phyloP scores from a whole-genome alignment of 768 basidiomycete species.

The Pleurotus ostreatus region DNA sequence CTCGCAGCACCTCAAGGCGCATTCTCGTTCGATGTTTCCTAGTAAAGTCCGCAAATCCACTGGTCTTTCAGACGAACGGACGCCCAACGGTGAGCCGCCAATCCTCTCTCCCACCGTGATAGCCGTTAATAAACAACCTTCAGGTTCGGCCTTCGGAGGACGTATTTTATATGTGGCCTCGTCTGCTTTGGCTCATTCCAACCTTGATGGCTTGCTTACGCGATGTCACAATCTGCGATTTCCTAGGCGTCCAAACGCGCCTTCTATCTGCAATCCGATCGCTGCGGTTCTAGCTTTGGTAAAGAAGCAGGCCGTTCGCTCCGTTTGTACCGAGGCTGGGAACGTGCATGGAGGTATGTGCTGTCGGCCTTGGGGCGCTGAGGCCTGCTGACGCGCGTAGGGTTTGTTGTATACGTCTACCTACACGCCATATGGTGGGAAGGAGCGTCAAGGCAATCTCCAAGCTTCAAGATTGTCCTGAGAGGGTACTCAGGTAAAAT shows the following conservation, averaged over 20 bases:
- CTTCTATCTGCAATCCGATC: slow-evolving; percentile 3
- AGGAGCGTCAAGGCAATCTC: background rate
- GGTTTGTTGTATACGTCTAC: too few species aligned
- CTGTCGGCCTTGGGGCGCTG: background rate
- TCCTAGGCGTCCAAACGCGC: background rate
- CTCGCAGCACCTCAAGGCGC: too few species aligned
- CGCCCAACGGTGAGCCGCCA: background rate
- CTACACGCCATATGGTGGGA: background rate
- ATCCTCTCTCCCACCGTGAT: too few species aligned
- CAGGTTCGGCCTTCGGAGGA: too few species aligned
- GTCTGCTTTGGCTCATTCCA: background rate
- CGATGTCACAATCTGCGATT: background rate
- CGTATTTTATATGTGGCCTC: too few species aligned
- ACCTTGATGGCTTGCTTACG: too few species aligned
- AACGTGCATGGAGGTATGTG: slow-evolving; percentile 1
- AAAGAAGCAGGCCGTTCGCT: background rate
- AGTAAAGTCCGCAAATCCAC: too few species aligned
- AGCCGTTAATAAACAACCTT: too few species aligned
- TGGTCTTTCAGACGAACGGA: background rate
- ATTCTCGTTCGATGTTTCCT: too few species aligned
- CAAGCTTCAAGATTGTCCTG: too few species aligned
- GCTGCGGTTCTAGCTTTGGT: background rate
- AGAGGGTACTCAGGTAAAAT: background rate
- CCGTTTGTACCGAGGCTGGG: slow-evolving; percentile 2
- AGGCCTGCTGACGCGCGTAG: background rate